Base-by-base conservation (phyloP, 2,329 filamentous ascomycete species). In the Ophiostoma quercus region DNA sequence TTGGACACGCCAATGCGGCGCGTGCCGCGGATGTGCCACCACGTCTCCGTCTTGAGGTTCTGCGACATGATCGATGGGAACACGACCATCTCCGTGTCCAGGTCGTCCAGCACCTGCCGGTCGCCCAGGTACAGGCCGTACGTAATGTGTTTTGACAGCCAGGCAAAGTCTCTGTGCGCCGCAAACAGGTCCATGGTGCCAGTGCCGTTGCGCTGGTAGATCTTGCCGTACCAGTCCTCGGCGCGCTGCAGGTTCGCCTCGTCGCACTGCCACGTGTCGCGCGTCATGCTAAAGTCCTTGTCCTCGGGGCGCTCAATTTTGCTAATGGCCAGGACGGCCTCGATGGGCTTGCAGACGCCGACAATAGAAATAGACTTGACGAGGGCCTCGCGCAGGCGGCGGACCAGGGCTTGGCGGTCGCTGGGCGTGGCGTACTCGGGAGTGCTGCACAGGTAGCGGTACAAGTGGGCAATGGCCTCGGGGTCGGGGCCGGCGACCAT, bases 291-390 rank as follows among this genome's bases (percentile, higher is more conserved):
- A 69, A 80, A 84, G 73, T 90, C 87, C 68, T 82, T 84, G 73
- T 90, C 87, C 75, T 88, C 86, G 0, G 75, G 73, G 5, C 73
- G 73, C 73, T 87, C 85, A 11, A 84, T 75, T 19, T 80, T 78
- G 70, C 77, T 79, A 68, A 88, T 87, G n/a, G 82, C 79, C 8
- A 88, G 79, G 62, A 88, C 83, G 1, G 85, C 83, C 74, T 88
- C 86, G 4, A 90, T 77, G 8, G 87, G 86, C 74, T 88, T 89
- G 76, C 85, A 87, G 0, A 89, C 85, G 0, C 88, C 88, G 19
- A 88, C 81, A 1, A 89, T 79, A 14, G 80, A 79, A 12, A 87
- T 80, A n/a, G 82, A 78, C 77, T 90, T 89, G 71, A 90, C 76
- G 14, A 90, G 78, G 0, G 82, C 82, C 76, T 90, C 88, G 62